Evolutionary conservation across 371 early-diverging fungal species (phyloP).

Genomic region (Choanephora cucurbitarum): DNA sequence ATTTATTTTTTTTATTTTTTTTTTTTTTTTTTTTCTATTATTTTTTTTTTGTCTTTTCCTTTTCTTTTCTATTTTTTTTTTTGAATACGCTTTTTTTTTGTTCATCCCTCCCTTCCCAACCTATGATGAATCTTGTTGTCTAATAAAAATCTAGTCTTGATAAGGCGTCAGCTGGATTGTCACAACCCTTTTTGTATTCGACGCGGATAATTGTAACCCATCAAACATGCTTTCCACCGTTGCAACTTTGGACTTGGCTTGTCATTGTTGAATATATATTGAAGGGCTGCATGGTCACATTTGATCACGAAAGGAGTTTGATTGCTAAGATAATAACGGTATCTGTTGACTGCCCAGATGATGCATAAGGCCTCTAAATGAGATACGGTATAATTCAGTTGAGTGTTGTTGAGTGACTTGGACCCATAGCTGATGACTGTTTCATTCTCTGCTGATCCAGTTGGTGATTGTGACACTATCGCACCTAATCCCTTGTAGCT

Average conservation of each 20-base stretch:
- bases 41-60: background rate
- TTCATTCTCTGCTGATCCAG: conserved; percentile 21
- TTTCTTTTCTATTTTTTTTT: background rate
- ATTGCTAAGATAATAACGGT: conserved; percentile 32
- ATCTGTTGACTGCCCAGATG: conserved; percentile 34
- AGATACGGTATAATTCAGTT: conserved; percentile 16
- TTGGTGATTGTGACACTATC: conserved; percentile 33
- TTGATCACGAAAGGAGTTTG: conserved; percentile 20
- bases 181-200: conserved; percentile 18
- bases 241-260: conserved; percentile 20
- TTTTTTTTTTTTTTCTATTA: background rate
- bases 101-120: background rate
- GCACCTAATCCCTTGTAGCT: conserved; percentile 32
- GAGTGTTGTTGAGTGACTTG: conserved; percentile 7
- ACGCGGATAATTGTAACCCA: conserved; percentile 29
- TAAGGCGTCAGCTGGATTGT: conserved; percentile 35
- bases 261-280: conserved; percentile 12
- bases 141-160: conserved; percentile 11
- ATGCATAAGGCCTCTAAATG: conserved; percentile 8
- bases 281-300: conserved; percentile 37
- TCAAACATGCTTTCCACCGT: conserved; percentile 29
- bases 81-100: conserved; percentile 5
- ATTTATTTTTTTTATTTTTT: background rate
- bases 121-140: background rate
- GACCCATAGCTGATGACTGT: conserved; percentile 27